Conservation (phyloP, 176 grass and related monocot genomes). For the Elaeis guineensis region DNA sequence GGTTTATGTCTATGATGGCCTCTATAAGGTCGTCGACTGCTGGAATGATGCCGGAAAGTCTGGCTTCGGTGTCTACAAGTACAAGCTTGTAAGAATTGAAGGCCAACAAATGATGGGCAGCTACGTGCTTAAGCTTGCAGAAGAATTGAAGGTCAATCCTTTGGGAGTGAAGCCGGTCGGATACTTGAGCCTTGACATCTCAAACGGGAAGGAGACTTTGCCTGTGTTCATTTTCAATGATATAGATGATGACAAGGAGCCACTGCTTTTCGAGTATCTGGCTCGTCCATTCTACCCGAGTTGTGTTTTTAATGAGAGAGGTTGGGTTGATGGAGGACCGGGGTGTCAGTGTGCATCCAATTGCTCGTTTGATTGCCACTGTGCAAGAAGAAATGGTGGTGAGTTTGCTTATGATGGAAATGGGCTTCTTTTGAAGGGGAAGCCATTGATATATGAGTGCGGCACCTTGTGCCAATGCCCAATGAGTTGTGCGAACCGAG, state of each 20-base stretch:
- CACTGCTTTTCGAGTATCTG: constrained; percentile 43
- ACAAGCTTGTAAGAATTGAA: constrained; percentile 47
- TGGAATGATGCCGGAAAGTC: constrained; percentile 46
- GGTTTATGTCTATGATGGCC: constrained; percentile 81
- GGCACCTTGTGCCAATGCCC: constrained; percentile 46
- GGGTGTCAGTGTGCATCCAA: constrained; percentile 29
- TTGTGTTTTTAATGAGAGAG: constrained; percentile 12
- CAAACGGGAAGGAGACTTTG: constrained; percentile 34
- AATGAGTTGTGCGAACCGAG: constrained; percentile 46
- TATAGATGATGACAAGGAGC: constrained; percentile 43
- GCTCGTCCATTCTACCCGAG: constrained; percentile 27
- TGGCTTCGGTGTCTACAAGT: constrained; percentile 54
- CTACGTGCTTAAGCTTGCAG: constrained; percentile 32
- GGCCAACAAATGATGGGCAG: constrained; percentile 49
- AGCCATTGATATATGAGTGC: constrained; percentile 76
- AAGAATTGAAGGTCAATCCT: constrained; percentile 38
- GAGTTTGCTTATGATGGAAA: constrained; percentile 36
- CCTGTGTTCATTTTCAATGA: constrained; percentile 48
- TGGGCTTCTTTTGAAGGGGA: constrained; percentile 48
- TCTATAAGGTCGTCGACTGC: constrained; percentile 54
- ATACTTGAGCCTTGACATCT: constrained; percentile 59
- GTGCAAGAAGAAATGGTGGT: constrained; percentile 35
- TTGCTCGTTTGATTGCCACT: constrained; percentile 42
- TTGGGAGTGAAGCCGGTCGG: constrained; percentile 14
- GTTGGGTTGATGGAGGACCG: background rate